These are phyloP conservation scores for Reticulascus tulasneorum DNA, from an alignment of 2,329 filamentous ascomycete species.

Conservation along the genomic window DNA sequence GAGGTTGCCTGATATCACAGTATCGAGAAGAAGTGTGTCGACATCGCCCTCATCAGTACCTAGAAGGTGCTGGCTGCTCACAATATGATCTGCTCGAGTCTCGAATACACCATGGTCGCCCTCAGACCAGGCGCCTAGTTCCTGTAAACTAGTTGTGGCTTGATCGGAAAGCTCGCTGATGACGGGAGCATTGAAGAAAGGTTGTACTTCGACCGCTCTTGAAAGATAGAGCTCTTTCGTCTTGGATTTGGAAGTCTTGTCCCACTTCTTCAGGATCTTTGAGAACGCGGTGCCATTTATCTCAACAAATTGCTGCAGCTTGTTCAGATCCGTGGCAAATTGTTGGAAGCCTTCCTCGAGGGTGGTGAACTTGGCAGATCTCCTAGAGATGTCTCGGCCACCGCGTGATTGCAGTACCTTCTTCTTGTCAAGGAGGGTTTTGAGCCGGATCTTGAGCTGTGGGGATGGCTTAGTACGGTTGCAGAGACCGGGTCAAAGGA, in stretches of 20 bases:
- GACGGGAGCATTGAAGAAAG: slow-evolving; percentile 95
- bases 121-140: slow-evolving; percentile 94
- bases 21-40: slow-evolving; percentile 83
- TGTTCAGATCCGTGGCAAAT: slow-evolving; percentile 94
- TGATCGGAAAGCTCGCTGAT: slow-evolving; percentile 96
- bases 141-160: slow-evolving; percentile 91
- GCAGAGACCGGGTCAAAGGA: neutral
- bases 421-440: slow-evolving; percentile 93
- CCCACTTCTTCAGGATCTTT: slow-evolving; percentile 99
- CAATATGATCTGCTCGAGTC: slow-evolving; percentile 54
- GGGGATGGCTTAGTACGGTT: slow-evolving; percentile 4
- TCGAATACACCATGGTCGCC: slow-evolving; percentile 89
- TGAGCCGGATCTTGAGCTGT: slow-evolving; percentile 87
- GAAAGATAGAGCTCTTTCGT: slow-evolving; percentile 97
- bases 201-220: slow-evolving; percentile 92
- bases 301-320: slow-evolving; percentile 97
- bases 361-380: slow-evolving; percentile 89
- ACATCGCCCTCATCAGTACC: slow-evolving; percentile 85
- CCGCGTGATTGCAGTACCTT: slow-evolving; percentile 75
- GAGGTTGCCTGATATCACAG: slow-evolving; percentile 76
- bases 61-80: slow-evolving; percentile 61
- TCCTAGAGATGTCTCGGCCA: slow-evolving; percentile 70
- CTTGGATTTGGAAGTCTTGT: slow-evolving; percentile 98
- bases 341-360: slow-evolving; percentile 96
- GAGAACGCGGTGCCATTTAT: slow-evolving; percentile 97